A percentile compares a stretch with the other conserved stretches of the same genome.
These are phyloP conservation scores for Aspergillus udagawae DNA, from an alignment of 2,329 filamentous ascomycete species.

Conservation along the genomic window DNA sequence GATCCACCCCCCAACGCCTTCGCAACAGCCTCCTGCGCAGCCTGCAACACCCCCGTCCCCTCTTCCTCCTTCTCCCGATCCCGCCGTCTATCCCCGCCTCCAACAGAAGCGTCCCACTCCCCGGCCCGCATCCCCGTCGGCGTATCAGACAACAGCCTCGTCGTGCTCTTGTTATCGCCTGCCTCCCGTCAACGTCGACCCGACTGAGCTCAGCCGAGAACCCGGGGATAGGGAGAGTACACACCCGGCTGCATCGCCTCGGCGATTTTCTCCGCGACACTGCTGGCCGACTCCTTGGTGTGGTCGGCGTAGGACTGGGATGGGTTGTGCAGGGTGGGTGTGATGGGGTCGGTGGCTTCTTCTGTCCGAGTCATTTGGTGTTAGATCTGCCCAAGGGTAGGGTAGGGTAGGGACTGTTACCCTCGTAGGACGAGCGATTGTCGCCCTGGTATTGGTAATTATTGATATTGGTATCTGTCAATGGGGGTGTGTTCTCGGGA, in stretches of 20 bases:
- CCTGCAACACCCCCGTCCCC: slow-evolving; percentile 11
- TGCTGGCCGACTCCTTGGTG: slow-evolving; percentile 17
- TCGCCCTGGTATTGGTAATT: slow-evolving; percentile 5
- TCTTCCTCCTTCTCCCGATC: background rate
- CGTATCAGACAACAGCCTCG: slow-evolving; percentile 17
- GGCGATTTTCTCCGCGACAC: slow-evolving; percentile 14
- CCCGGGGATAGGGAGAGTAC: too few species aligned
- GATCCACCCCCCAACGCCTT: slow-evolving; percentile 24
- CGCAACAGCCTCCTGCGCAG: slow-evolving; percentile 21
- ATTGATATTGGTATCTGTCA: slow-evolving; percentile 1
- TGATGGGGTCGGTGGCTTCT: slow-evolving; percentile 17
- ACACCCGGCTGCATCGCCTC: slow-evolving; percentile 17
- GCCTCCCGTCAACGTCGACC: background rate
- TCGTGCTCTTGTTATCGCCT: slow-evolving; percentile 17
- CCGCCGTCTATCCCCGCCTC: background rate
- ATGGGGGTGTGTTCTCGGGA: background rate
- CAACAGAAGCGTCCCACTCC: slow-evolving; percentile 2
- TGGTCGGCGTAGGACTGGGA: slow-evolving; percentile 5
- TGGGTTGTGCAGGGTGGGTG: slow-evolving; percentile 12
- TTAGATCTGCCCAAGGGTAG: background rate
- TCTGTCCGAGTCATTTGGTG: background rate
- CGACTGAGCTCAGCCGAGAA: too few species aligned
- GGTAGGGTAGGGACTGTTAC: background rate
- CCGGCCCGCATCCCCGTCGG: slow-evolving; percentile 6
- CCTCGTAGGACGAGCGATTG: background rate